Conservation (phyloP, 2,329 filamentous ascomycete species). For the Botrytis elliptica region DNA sequence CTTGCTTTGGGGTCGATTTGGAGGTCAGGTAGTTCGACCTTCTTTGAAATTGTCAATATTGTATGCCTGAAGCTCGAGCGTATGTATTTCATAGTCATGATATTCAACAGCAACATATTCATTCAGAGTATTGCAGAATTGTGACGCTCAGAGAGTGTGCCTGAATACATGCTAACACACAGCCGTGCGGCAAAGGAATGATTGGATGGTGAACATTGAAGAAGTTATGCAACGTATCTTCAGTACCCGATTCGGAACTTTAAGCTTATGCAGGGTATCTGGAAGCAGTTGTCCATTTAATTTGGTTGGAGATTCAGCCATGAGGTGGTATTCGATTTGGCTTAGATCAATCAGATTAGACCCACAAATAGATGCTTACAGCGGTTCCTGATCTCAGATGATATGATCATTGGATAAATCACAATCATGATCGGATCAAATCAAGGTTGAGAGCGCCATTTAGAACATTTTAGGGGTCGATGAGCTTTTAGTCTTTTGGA, state of each 20-base stretch:
- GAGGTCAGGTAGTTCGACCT: background rate
- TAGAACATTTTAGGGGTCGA: conserved; percentile 2
- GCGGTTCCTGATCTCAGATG: conserved; percentile 9
- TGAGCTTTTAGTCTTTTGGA: background rate
- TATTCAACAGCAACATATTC: background rate
- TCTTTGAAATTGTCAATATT: background rate
- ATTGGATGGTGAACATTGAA: background rate
- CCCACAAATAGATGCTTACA: conserved; percentile 13
- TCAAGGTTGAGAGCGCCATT: conserved; percentile 1
- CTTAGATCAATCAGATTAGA: conserved; percentile 5
- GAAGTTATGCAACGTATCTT: conserved; percentile 5
- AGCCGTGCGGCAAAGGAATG: conserved; percentile 15
- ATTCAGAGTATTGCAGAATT: background rate
- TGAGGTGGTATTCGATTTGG: background rate
- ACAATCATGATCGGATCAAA: background rate
- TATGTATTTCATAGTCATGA: background rate
- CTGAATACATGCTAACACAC: background rate
- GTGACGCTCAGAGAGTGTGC: background rate
- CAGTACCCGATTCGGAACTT: background rate
- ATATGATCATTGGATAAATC: background rate
- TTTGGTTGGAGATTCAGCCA: conserved; percentile 11
- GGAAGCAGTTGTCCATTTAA: background rate
- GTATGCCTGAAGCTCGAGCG: background rate
- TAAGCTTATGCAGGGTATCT: conserved; percentile 8
- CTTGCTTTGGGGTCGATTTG: background rate